Evolutionary conservation across 768 basidiomycete genomes (phyloP), one percentile per base, ranked within the genome.

Genomic region (Auricularia auricula-judae): DNA sequence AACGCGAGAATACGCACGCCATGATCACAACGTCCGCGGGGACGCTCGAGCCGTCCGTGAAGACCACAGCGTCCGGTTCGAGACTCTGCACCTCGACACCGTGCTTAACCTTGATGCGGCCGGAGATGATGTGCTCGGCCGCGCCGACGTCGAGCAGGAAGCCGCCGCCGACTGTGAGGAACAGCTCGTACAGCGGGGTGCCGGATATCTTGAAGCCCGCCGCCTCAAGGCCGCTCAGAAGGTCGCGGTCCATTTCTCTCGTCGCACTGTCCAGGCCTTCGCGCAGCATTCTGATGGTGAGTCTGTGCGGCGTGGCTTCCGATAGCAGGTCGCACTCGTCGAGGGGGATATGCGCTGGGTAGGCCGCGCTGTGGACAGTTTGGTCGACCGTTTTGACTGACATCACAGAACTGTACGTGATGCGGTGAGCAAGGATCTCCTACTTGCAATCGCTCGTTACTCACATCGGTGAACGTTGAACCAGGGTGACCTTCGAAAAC

Each of bases 341-440:
- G 39, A 42, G 39, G 8, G 39, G 39, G 39, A 42, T 42, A 14
- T 42, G 7, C 39, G 39, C 8, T 14, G 39, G 39, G 39, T 42
- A 42, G 39, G 12, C 39, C 8, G 39, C 39, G 39, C 39, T 42
- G 39, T 42, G 39, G 39, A 54, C 53, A 18, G 72, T n/a, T 77
- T 64, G 56, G 71, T 72, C 64, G 79, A 61, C 3, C 79, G 47
- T 51, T 39, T n/a, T 58, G 42, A 23, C 63, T 59, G 35, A 44
- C 43, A 29, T 56, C 10, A 18, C 53, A 36, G 44, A 29, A 4
- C 33, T 39, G 47, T 65, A 23, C 12, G 29, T 23, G 16, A 3
- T 53, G 7, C 10, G 2, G 7, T 21, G 51, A 36, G 44, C 21
- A 36, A 53, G 7, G 35, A 12, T 8, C n/a, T 34, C 16, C 14